Evolutionary conservation across 2,329 filamentous ascomycete species (phyloP), one percentile per base, ranked within the genome.

Genomic region (Beauveria asiatica): DNA sequence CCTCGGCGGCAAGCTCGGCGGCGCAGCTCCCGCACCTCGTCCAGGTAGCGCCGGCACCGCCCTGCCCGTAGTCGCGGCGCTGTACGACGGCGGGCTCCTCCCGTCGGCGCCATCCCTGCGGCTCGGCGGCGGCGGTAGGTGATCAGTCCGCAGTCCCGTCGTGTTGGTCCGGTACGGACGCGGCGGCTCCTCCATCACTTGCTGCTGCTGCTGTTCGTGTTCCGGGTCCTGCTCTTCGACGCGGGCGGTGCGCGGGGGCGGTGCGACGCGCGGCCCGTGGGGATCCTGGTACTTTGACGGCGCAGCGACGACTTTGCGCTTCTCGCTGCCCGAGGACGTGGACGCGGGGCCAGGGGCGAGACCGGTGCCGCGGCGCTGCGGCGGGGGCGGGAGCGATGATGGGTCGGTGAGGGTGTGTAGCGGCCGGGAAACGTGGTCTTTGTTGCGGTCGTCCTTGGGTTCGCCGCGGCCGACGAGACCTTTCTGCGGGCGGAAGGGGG

Each of bases 301-400:
- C 33, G 70, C 63, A 27, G 69, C 57, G 62, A 68, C 59, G 58
- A 68, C 72, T 52, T 66, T 67, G 57, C 70, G 67, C 37, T 63
- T 64, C 33, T 52, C 57, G 19, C 56, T 46, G 46, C 46, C 56
- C 13, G 48, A 52, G 10, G 65, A 52, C 2, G 65, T 62, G 10
- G 68, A 25, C 4, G 65, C 62, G 0, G 70, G 69, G 19, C 65
- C 61, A 3, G 68, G 65, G 16, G 62, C 64, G 48, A 67, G 69
- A 72, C 73, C 80, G 48, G 72, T 64, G 61, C 68, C 67, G 30
- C 71, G 71, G 42, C 75, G 88, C 67, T 84, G 92, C 0, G 92
- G 92, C 27, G 92, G 92, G 25, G 91, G 90, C 2, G 83, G 90
- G 70, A 96, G 96, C 17, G 84, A 82, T 1, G 83, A 72, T 1